Evolutionary conservation across 768 basidiomycete genomes (phyloP).

Genomic region (Tulasnella sp.): DNA sequence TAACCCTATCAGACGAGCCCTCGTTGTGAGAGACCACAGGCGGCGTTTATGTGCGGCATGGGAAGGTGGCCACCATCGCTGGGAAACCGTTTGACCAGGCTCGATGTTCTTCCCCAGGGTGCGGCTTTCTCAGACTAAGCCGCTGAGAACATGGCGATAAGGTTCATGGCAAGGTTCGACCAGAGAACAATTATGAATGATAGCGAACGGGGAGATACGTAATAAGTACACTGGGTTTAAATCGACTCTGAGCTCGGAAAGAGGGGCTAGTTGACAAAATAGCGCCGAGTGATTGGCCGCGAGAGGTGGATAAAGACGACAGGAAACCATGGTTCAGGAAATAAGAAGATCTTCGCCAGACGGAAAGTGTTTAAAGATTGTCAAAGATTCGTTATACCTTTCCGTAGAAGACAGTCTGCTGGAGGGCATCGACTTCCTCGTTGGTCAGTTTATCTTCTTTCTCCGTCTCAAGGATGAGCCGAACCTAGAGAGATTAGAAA

Average conservation of each 20-base stretch:
- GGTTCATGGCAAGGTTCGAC: not conserved
- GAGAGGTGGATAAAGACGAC: not conserved
- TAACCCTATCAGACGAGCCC: not conserved
- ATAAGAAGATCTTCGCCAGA: not conserved
- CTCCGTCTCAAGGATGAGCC: slow-evolving; percentile 60
- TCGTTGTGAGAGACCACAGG: not conserved
- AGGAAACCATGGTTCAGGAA: not conserved
- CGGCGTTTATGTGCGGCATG: not conserved
- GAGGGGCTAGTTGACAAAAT: not conserved
- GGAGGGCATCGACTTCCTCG: slow-evolving; percentile 37
- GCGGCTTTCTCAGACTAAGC: not conserved
- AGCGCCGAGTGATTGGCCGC: not conserved
- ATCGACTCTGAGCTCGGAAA: not conserved
- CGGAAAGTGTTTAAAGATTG: not conserved
- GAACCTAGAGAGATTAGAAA: slow-evolving; percentile 39
- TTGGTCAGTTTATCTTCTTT: slow-evolving; percentile 34
- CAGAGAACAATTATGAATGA: not conserved
- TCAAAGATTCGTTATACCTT: slow-evolving; percentile 21
- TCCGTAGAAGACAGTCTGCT: slow-evolving; percentile 50
- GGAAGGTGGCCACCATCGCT: not conserved
- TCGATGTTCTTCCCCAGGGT: not conserved
- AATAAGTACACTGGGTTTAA: not conserved
- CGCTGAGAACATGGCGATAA: not conserved
- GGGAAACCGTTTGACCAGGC: not conserved
- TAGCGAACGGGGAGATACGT: not conserved